Conservation (phyloP, 176 grass and related monocot species). For the Carex scoparia region DNA sequence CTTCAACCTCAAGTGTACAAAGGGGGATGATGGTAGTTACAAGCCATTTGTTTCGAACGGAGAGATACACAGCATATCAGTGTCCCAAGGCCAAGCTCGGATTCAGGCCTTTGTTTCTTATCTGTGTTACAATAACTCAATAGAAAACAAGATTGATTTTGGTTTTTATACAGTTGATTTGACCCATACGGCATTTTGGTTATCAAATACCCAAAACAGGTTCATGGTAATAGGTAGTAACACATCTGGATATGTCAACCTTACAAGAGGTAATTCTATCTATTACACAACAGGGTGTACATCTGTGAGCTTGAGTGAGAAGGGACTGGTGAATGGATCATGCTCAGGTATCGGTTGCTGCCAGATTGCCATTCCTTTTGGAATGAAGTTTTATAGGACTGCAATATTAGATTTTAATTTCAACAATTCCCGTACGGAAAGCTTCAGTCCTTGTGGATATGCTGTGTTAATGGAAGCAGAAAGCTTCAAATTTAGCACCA, state of each 20-base stretch:
- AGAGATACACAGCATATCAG: too few relatives aligned
- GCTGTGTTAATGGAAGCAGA: neutral
- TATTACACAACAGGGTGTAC: conserved; percentile 16
- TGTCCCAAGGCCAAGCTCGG: too few relatives aligned
- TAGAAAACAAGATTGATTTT: too few relatives aligned
- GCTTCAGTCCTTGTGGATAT: neutral
- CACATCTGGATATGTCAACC: neutral
- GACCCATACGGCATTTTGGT: neutral
- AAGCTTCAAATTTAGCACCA: neutral
- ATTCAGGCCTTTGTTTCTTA: too few relatives aligned
- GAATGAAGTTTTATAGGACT: neutral
- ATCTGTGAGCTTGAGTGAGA: neutral
- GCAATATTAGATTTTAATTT: neutral
- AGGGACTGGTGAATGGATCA: too few relatives aligned
- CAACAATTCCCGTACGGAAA: neutral
- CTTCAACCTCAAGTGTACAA: too few relatives aligned
- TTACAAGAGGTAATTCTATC: rapidly evolving
- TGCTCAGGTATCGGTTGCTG: conserved; percentile 37
- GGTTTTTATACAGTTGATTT: too few relatives aligned
- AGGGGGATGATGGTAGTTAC: too few relatives aligned
- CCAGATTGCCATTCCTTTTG: conserved; percentile 6
- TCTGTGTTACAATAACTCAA: too few relatives aligned
- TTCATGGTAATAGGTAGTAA: conserved; percentile 30
- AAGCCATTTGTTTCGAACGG: too few relatives aligned
- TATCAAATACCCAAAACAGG: conserved; percentile 26